phyloP scores from a whole-genome alignment of 139 green algal genomes.

The Closterium sp. region DNA sequence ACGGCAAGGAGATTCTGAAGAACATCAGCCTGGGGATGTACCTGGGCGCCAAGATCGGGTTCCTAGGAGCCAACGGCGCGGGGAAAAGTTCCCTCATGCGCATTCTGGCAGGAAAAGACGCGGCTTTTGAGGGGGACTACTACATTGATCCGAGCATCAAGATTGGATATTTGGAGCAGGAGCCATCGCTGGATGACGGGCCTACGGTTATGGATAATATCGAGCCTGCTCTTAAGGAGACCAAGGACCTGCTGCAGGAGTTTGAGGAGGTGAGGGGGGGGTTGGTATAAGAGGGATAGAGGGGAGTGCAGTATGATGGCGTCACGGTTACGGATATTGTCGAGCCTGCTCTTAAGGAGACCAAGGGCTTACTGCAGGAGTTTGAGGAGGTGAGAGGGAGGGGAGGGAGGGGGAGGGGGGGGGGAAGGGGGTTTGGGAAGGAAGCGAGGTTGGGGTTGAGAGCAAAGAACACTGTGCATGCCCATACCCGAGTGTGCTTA shows the following conservation, averaged over 20 bases:
- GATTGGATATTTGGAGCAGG: conserved; percentile 70
- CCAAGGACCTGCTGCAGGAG: conserved; percentile 16
- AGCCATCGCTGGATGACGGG: conserved; percentile 73
- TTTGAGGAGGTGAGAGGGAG: not conserved
- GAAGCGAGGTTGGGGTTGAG: not conserved
- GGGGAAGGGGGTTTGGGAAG: too few relatives aligned
- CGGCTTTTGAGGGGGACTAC: conserved; percentile 58
- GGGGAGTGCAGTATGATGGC: too few relatives aligned
- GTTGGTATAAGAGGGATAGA: too few relatives aligned
- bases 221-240: conserved; percentile 18
- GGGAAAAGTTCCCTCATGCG: conserved; percentile 78
- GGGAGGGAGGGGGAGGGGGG: not conserved
- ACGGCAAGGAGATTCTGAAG: conserved; percentile 80
- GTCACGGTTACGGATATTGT: conserved; percentile 72
- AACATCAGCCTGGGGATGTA: conserved; percentile 81
- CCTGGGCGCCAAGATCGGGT: conserved; percentile 77
- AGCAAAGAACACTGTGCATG: not conserved
- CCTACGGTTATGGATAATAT: conserved; percentile 74
- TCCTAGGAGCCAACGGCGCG: conserved; percentile 65
- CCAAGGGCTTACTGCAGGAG: conserved; percentile 11
- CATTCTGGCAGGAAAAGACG: conserved; percentile 69
- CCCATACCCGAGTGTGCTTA: not conserved
- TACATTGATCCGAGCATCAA: conserved; percentile 63
- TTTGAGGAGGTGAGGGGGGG: conserved; percentile 23
- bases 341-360: conserved; percentile 18